A percentile compares a stretch with the other conserved stretches of the same genome.
phyloP scores from a whole-genome alignment of 1,139 yeast genomes.

The Diutina ranongensis region DNA sequence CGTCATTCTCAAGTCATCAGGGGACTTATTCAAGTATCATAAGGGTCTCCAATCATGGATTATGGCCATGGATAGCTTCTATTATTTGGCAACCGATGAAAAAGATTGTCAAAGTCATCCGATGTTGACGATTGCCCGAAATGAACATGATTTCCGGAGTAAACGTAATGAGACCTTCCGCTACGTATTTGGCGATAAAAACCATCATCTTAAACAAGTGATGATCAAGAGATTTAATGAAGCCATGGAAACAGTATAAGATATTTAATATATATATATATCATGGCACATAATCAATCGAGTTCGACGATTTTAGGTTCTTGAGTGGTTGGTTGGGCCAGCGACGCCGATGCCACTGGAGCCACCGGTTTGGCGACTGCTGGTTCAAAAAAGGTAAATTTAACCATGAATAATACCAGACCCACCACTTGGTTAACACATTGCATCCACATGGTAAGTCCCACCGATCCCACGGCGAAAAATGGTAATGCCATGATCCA shows the following conservation, averaged over 20 bases:
- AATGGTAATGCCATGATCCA: constrained; percentile 52
- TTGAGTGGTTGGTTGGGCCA: no score
- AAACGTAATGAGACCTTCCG: constrained; percentile 14
- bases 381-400: constrained; percentile 18
- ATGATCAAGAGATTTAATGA: constrained; percentile 18
- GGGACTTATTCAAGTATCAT: constrained; percentile 28
- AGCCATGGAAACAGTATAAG: not conserved
- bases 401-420: constrained; percentile 17
- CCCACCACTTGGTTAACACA: constrained; percentile 23
- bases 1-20: constrained; percentile 30
- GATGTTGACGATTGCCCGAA: not conserved
- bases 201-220: constrained; percentile 13
- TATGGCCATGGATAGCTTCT: constrained; percentile 38
- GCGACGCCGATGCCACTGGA: not conserved
- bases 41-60: constrained; percentile 33
- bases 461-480: constrained; percentile 42
- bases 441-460: constrained; percentile 41
- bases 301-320: not conserved
- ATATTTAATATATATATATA: no score
- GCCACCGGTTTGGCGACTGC: constrained; percentile 16
- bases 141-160: constrained; percentile 10
- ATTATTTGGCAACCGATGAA: constrained; percentile 15
- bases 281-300: not conserved
- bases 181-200: constrained; percentile 14
- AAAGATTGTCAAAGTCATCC: not conserved